Percentiles rank a stretch among this genome's conserved stretches.
phyloP scores from a whole-genome alignment of 73 alveolate genomes.

The Paramecium pentaurelia region DNA sequence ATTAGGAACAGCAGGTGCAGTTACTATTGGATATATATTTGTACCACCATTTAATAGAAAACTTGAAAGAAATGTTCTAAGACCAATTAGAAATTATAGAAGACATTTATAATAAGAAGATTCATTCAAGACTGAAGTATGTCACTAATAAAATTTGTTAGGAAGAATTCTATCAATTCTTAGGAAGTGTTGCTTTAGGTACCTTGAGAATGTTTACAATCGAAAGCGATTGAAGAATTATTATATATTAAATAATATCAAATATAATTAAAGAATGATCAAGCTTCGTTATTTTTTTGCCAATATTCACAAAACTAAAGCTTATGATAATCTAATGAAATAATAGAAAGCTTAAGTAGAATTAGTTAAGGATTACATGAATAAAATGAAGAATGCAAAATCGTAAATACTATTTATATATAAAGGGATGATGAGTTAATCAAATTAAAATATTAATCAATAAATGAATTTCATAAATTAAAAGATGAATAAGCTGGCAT shows the following conservation, averaged over 20 bases:
- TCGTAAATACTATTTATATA: neutral
- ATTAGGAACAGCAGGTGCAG: conserved; percentile 11
- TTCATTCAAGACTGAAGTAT: conserved; percentile 18
- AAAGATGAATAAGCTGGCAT: neutral
- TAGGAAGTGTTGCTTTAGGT: neutral
- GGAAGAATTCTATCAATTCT: conserved; percentile 26
- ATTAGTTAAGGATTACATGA: neutral
- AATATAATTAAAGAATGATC: neutral
- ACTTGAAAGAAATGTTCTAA: conserved; percentile 30
- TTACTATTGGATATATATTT: neutral
- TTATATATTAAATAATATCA: neutral
- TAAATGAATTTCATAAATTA: neutral
- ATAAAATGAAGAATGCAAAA: neutral
- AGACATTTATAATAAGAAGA: neutral
- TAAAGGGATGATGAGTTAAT: neutral
- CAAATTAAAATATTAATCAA: neutral
- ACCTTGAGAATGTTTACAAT: conserved; percentile 15
- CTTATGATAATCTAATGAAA: neutral
- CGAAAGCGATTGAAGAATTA: conserved; percentile 19
- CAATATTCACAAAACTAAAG: neutral
- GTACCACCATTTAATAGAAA: conserved; percentile 18
- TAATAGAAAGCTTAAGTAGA: neutral
- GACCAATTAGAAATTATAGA: conserved; percentile 36
- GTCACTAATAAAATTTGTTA: neutral
- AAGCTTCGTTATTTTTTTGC: neutral